Evolutionary conservation across 805 yeast genomes (phyloP).

Genomic region (Saturnispora serradocipensis): DNA sequence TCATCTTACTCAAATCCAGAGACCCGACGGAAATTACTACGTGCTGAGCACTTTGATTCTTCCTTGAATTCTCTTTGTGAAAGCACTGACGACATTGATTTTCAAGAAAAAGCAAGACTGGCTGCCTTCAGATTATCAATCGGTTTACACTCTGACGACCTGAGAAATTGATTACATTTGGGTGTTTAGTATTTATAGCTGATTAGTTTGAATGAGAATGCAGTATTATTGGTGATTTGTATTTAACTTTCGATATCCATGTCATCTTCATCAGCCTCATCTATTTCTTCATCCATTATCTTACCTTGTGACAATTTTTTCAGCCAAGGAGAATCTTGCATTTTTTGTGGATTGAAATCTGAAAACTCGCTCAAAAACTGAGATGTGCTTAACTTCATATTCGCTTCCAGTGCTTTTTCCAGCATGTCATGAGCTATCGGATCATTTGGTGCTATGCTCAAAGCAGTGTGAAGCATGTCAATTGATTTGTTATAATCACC

Average conservation of each 20-base stretch:
- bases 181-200: neutral
- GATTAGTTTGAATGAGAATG: neutral
- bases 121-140: slow-evolving; percentile 3
- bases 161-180: neutral
- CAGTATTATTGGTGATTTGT: neutral
- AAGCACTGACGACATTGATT: slow-evolving; percentile 4
- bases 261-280: slow-evolving; percentile 19
- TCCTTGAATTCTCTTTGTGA: slow-evolving; percentile 4
- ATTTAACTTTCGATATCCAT: slow-evolving; percentile 42
- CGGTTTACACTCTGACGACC: neutral
- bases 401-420: slow-evolving; percentile 65
- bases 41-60: slow-evolving; percentile 1
- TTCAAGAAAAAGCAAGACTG: slow-evolving; percentile 8
- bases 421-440: slow-evolving; percentile 77
- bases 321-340: slow-evolving; percentile 5
- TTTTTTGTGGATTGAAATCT: slow-evolving; percentile 3
- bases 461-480: slow-evolving; percentile 67
- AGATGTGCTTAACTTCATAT: slow-evolving; percentile 27
- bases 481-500: slow-evolving; percentile 61
- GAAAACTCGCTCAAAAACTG: slow-evolving; percentile 6
- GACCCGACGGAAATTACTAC: neutral
- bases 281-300: neutral
- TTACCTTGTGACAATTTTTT: neutral
- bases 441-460: slow-evolving; percentile 71
- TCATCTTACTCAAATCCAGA: neutral